A percentile compares a stretch with the other conserved stretches of the same genome.
Evolutionary conservation across 1,139 yeast species (phyloP).

Genomic region (Protomyces inundatus): DNA sequence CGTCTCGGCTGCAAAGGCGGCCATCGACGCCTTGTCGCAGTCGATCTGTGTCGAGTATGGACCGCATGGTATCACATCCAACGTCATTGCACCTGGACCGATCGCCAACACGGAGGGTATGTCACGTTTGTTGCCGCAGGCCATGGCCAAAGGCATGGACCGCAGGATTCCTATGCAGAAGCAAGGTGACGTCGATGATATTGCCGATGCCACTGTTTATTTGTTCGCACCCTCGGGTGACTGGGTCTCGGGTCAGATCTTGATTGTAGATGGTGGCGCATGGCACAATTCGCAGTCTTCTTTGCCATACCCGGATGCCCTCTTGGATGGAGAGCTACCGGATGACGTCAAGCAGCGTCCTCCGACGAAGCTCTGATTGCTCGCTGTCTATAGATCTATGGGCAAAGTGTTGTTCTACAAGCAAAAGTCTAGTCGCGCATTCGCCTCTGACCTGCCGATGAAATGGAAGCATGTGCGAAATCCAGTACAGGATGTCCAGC

Average conservation of each 20-base stretch:
- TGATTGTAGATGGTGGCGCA: conserved; percentile 70
- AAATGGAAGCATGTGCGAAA: too few species aligned
- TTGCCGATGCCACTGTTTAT: conserved; percentile 68
- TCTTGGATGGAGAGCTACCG: conserved; percentile 3
- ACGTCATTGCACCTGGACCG: conserved; percentile 84
- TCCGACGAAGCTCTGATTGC: conserved; percentile 7
- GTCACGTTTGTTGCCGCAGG: conserved; percentile 49
- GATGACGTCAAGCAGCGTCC: conserved; percentile 21
- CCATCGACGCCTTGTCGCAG: conserved; percentile 77
- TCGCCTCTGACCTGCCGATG: too few species aligned
- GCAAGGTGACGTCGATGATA: conserved; percentile 67
- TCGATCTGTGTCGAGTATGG: conserved; percentile 77
- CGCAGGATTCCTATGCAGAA: conserved; percentile 68
- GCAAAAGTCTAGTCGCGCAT: too few species aligned
- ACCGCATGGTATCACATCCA: conserved; percentile 73
- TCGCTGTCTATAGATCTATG: too few species aligned
- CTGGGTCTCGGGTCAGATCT: conserved; percentile 70
- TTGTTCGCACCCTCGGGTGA: conserved; percentile 8
- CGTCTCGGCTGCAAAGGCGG: conserved; percentile 92
- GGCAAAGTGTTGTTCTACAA: too few species aligned
- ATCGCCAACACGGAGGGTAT: conserved; percentile 79
- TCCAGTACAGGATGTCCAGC: too few species aligned
- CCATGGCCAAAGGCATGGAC: conserved; percentile 42
- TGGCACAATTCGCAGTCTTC: conserved; percentile 31
- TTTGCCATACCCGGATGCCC: conserved; percentile 23